A percentile compares a stretch with the other conserved stretches of the same genome.
Evolutionary conservation across 2,329 filamentous ascomycete genomes (phyloP).

Genomic region (Microdochium paspali): DNA sequence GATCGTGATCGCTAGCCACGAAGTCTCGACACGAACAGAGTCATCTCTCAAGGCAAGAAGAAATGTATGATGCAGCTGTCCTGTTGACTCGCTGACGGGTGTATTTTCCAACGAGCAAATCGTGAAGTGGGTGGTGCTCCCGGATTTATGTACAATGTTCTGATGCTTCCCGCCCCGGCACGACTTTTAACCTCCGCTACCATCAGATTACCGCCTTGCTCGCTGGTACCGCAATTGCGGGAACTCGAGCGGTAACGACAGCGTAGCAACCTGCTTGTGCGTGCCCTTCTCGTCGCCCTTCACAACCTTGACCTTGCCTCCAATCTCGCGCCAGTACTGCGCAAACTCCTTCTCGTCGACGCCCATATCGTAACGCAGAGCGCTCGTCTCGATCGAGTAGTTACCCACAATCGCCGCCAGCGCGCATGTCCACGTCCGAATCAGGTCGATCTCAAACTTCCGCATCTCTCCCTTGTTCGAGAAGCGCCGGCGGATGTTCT

Average conservation of each 20-base stretch:
- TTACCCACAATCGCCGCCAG: slow-evolving; percentile 64
- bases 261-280: slow-evolving; percentile 49
- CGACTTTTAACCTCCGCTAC: too few species aligned
- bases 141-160: too few species aligned
- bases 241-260: slow-evolving; percentile 74
- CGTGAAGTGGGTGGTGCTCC: too few species aligned
- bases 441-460: slow-evolving; percentile 62
- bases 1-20: too few species aligned
- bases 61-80: too few species aligned
- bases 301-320: slow-evolving; percentile 54
- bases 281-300: slow-evolving; percentile 53
- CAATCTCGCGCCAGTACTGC: slow-evolving; percentile 68
- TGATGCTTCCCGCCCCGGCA: too few species aligned
- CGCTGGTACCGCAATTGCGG: slow-evolving; percentile 47
- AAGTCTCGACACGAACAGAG: too few species aligned
- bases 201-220: slow-evolving; percentile 6
- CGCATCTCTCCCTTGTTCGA: slow-evolving; percentile 53
- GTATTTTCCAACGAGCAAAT: too few species aligned
- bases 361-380: slow-evolving; percentile 62
- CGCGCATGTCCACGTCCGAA: slow-evolving; percentile 65
- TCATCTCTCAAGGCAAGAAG: too few species aligned
- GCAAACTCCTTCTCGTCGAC: slow-evolving; percentile 62
- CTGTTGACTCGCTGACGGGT: too few species aligned
- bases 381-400: slow-evolving; percentile 61
- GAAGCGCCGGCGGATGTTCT: slow-evolving; percentile 61